Evolutionary conservation across 2,329 filamentous ascomycete genomes (phyloP), one percentile per base, ranked within the genome.

Genomic region (Ascochyta lentis): DNA sequence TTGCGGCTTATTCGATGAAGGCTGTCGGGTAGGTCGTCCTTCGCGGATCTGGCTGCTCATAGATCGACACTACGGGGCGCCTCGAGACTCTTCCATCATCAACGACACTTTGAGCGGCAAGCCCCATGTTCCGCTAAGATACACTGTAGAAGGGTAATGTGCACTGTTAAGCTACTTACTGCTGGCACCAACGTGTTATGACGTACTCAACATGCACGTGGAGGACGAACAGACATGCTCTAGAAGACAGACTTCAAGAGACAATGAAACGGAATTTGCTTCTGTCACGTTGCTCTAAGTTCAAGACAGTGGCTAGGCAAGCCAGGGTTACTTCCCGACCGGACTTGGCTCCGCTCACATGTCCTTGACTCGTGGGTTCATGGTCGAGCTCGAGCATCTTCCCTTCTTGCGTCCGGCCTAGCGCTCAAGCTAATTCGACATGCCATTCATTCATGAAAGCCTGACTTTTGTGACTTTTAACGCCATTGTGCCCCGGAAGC

Each of bases 361-460:
- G 40, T 13, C 15, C 39, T 40, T 40, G 51, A 49, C 45, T 45
- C 41, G 29, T 37, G 29, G 7, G 5, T 19, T 39, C 22, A 40
- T 7, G 15, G 43, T 49, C 24, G 29, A 42, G 47, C 53, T 46
- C 41, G 46, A 49, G 52, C 52, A 49, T 42, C 35, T 41, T 50
- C 16, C 34, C 33, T 29, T 46, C 31, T 42, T 47, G 46, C 29
- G n/a, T 50, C 41, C 29, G 24, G 15, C 8, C 22, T 48, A 51
- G 53, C 48, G 53, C 33, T 31, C 27, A 12, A 39, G 38, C 53
- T 48, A 46, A 42, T 34, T 1, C 16, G 37, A 43, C 43, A 31
- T 45, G 37, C 29, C 35, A 24, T 23, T 37, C 40, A 50, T 50
- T 24, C 38, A 43, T 22, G 27, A 55, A 26, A 38, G 41, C 35